A percentile compares a stretch with the other conserved stretches of the same genome.
Evolutionary conservation across 129 eudicot genomes (phyloP).

Genomic region (Calendula officinalis): DNA sequence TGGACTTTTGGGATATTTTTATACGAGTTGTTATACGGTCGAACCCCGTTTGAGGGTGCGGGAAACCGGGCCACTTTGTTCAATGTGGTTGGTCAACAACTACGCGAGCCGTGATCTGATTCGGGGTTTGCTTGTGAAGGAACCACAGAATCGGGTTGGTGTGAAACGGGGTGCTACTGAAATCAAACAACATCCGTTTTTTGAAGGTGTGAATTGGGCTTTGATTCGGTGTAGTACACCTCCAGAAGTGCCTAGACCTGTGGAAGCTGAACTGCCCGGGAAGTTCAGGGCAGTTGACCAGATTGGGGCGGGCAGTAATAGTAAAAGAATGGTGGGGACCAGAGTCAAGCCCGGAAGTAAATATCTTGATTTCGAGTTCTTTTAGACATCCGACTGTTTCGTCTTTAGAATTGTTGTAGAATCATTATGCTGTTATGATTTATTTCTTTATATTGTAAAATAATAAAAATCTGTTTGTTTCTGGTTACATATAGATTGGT

Average conservation of each 20-base stretch:
- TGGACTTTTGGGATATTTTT: constrained; percentile 88
- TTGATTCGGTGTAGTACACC: constrained; percentile 83
- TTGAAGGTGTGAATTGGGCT: constrained; percentile 95
- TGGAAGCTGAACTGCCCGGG: constrained; percentile 38
- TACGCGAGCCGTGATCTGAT: constrained; percentile 71
- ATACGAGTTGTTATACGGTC: constrained; percentile 71
- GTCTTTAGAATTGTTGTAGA: constrained; percentile 35
- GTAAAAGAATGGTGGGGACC: constrained; percentile 57
- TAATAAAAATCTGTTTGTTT: not conserved
- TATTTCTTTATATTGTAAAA: constrained; percentile 6
- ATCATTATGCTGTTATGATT: constrained; percentile 22
- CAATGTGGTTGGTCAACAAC: constrained; percentile 75
- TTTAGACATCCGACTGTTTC: constrained; percentile 32
- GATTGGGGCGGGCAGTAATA: constrained; percentile 40
- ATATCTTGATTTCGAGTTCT: constrained; percentile 86
- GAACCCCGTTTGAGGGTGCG: constrained; percentile 83
- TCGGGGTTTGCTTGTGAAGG: constrained; percentile 72
- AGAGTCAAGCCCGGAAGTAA: constrained; percentile 73
- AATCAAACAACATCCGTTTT: constrained; percentile 84
- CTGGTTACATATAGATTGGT: not conserved
- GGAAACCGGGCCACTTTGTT: constrained; percentile 87
- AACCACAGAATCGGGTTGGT: constrained; percentile 75
- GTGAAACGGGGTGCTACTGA: constrained; percentile 84
- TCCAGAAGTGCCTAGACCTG: constrained; percentile 72
- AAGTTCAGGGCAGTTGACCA: constrained; percentile 43